Percentiles rank a stretch among this genome's conserved stretches.
phyloP scores from a whole-genome alignment of 495 filamentous ascomycete genomes.

The Penicillium dipodomyicola region DNA sequence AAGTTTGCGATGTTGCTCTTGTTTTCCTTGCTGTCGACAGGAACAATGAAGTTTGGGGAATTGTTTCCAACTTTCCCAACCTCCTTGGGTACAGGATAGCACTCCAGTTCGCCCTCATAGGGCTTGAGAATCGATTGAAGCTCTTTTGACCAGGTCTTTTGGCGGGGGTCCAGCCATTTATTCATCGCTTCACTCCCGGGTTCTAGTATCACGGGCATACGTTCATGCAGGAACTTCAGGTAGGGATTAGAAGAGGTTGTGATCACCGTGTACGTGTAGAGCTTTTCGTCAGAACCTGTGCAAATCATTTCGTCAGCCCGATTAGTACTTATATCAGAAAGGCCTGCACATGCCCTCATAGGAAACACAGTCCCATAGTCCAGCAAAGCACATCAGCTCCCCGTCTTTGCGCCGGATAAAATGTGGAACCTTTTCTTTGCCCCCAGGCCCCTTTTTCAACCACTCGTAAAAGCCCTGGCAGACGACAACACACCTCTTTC shows the following conservation, averaged over 20 bases:
- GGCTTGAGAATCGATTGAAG: slow-evolving; percentile 75
- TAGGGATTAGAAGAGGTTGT: slow-evolving; percentile 81
- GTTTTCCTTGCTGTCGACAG: slow-evolving; percentile 77
- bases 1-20: slow-evolving; percentile 93
- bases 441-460: slow-evolving; percentile 71
- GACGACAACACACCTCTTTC: slow-evolving; percentile 81
- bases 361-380: slow-evolving; percentile 84
- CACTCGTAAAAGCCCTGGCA: slow-evolving; percentile 97
- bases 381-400: slow-evolving; percentile 82
- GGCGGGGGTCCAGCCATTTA: slow-evolving; percentile 75
- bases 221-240: slow-evolving; percentile 80
- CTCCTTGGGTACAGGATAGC: slow-evolving; percentile 81
- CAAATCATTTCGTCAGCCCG: slow-evolving; percentile 5
- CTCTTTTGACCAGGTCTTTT: slow-evolving; percentile 70
- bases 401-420: slow-evolving; percentile 79
- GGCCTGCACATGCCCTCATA: slow-evolving; percentile 60
- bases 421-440: slow-evolving; percentile 79
- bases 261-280: slow-evolving; percentile 88
- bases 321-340: not conserved
- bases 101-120: slow-evolving; percentile 74
- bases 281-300: slow-evolving; percentile 56
- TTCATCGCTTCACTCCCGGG: slow-evolving; percentile 66
- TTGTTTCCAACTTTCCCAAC: slow-evolving; percentile 97
- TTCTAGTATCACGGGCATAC: slow-evolving; percentile 94
- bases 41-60: slow-evolving; percentile 76